Conservation (phyloP, 1,139 yeast genomes). For the Arxiozyma slooffiae region DNA sequence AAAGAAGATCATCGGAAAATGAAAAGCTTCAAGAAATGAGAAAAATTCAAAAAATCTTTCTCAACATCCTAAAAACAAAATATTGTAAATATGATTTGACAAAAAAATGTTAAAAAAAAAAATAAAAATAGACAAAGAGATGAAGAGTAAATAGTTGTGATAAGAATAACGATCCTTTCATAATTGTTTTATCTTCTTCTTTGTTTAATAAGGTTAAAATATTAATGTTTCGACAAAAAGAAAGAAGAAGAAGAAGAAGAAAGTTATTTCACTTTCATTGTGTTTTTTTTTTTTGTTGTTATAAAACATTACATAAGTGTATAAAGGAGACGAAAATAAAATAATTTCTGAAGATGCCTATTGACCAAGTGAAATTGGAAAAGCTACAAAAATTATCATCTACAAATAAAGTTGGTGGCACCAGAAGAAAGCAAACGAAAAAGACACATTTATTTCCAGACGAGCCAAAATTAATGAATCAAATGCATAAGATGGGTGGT, state of each 20-base stretch:
- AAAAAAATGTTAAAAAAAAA: too few relatives aligned
- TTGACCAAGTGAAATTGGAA: conserved; percentile 82
- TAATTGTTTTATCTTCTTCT: too few relatives aligned
- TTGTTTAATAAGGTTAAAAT: too few relatives aligned
- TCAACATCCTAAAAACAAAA: neutral
- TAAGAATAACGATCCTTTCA: too few relatives aligned
- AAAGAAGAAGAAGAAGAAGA: neutral
- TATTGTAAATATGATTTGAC: too few relatives aligned
- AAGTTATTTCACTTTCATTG: neutral
- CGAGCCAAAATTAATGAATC: conserved; percentile 84
- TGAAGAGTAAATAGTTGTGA: neutral
- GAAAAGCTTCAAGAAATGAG: neutral
- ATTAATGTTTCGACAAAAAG: neutral
- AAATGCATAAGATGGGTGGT: conserved; percentile 83
- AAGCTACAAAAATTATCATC: conserved; percentile 66
- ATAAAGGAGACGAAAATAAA: too few relatives aligned
- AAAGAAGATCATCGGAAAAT: neutral
- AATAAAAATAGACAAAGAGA: neutral
- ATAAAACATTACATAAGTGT: neutral
- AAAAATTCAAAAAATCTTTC: neutral
- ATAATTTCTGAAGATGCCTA: conserved; percentile 43
- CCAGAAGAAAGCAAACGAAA: conserved; percentile 71
- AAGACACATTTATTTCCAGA: conserved; percentile 39
- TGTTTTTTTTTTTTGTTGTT: neutral
- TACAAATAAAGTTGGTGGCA: conserved; percentile 76